Evolutionary conservation across 2,329 filamentous ascomycete species (phyloP).

Genomic region (Ascochyta koolunga): DNA sequence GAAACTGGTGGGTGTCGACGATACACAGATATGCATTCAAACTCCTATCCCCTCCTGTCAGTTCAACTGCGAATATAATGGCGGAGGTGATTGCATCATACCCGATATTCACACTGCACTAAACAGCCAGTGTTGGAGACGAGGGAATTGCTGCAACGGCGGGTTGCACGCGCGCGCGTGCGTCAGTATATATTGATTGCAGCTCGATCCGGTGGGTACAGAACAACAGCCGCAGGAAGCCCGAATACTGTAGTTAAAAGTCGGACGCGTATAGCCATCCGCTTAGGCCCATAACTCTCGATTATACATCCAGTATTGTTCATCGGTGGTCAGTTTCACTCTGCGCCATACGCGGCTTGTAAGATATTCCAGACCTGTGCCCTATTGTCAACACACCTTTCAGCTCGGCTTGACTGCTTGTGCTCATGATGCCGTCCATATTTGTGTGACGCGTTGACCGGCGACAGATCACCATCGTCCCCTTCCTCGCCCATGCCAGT

Average conservation of each 20-base stretch:
- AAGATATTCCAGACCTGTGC: neutral
- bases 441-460: neutral
- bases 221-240: neutral
- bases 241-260: neutral
- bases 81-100: neutral
- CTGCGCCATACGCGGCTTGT: neutral
- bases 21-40: neutral
- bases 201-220: neutral
- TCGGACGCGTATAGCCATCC: neutral
- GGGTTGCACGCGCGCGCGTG: neutral
- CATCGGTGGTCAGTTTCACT: neutral
- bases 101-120: neutral
- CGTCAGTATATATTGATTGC: neutral
- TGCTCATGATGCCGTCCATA: neutral
- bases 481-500: constrained; percentile 42
- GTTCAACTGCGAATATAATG: neutral
- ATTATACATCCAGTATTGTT: neutral
- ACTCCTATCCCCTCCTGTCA: neutral
- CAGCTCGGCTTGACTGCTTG: neutral
- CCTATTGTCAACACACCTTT: neutral
- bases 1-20: neutral
- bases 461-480: constrained; percentile 37
- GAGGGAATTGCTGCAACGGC: neutral
- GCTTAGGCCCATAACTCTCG: neutral
- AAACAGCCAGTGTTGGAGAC: neutral